These are phyloP conservation scores for Cladophialophora exuberans DNA, from an alignment of 2,329 filamentous ascomycete genomes.

Conservation along the genomic window DNA sequence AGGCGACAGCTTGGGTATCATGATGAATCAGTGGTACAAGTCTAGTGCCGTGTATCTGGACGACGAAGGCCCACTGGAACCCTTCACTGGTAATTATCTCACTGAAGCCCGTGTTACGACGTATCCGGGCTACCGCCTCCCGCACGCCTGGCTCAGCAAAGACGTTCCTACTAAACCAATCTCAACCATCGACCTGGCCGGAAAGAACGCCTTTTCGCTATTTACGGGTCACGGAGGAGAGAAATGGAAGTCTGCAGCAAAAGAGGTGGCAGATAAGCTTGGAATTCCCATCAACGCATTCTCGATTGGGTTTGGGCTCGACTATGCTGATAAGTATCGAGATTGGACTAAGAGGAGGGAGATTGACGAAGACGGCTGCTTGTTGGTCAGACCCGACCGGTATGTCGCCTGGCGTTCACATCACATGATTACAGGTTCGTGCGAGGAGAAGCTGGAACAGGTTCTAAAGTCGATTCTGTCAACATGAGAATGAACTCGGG, in stretches of 20 bases:
- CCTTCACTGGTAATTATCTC: constrained; percentile 43
- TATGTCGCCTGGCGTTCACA: constrained; percentile 58
- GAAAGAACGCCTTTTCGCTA: constrained; percentile 56
- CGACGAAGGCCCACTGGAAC: constrained; percentile 42
- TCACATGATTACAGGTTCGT: background rate
- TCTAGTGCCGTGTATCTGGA: constrained; percentile 50
- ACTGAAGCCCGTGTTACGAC: constrained; percentile 53
- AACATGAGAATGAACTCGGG: background rate
- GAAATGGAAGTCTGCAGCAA: constrained; percentile 56
- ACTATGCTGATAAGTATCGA: constrained; percentile 65
- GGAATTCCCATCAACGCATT: constrained; percentile 54
- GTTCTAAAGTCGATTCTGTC: constrained; percentile 33
- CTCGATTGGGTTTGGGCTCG: constrained; percentile 60
- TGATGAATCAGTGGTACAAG: constrained; percentile 63
- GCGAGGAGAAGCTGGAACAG: constrained; percentile 31
- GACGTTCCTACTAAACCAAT: constrained; percentile 47
- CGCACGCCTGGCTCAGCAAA: constrained; percentile 65
- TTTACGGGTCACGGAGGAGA: constrained; percentile 60
- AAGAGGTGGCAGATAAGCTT: constrained; percentile 41
- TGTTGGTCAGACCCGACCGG: constrained; percentile 62
- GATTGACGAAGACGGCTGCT: constrained; percentile 60
- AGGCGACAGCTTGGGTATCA: constrained; percentile 60
- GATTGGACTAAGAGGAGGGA: constrained; percentile 60
- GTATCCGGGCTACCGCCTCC: constrained; percentile 63
- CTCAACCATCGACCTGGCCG: constrained; percentile 65